Evolutionary conservation across 768 basidiomycete genomes (phyloP).

Genomic region (Cantharellus anzutake): DNA sequence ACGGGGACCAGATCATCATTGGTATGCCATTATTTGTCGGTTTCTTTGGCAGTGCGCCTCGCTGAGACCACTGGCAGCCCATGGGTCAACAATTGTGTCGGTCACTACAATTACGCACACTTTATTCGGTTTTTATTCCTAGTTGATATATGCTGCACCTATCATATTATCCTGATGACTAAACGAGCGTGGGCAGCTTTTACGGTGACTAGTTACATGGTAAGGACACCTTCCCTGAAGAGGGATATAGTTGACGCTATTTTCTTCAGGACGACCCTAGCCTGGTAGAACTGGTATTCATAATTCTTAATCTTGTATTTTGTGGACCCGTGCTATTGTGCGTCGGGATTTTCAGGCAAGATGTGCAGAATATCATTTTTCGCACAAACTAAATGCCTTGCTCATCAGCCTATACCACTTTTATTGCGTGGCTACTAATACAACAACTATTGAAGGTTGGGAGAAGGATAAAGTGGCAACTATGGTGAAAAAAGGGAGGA

Average conservation of each 20-base stretch:
- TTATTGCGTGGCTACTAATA: slow-evolving; percentile 53
- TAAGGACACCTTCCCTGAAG: neutral
- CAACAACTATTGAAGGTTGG: slow-evolving; percentile 94
- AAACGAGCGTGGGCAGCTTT: slow-evolving; percentile 35
- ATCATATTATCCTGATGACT: slow-evolving; percentile 73
- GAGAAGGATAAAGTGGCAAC: slow-evolving; percentile 91
- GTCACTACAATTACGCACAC: slow-evolving; percentile 66
- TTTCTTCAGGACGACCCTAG: slow-evolving; percentile 43
- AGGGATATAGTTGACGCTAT: neutral
- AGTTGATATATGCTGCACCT: slow-evolving; percentile 75
- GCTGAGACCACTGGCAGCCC: slow-evolving; percentile 20
- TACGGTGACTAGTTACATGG: slow-evolving; percentile 9
- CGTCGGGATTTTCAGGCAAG: slow-evolving; percentile 66
- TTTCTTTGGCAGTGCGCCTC: neutral
- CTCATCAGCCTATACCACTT: slow-evolving; percentile 64
- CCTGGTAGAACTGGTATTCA: slow-evolving; percentile 51
- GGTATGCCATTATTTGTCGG: no score
- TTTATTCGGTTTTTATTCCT: slow-evolving; percentile 78
- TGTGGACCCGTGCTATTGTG: slow-evolving; percentile 72
- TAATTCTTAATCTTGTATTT: slow-evolving; percentile 72
- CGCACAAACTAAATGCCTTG: slow-evolving; percentile 8
- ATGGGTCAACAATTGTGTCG: slow-evolving; percentile 91
- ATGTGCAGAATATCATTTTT: slow-evolving; percentile 19
- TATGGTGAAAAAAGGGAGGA: slow-evolving; percentile 67
- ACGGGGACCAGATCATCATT: no score